Percentiles rank a stretch among this genome's conserved stretches.
Evolutionary conservation across 176 grass and related monocot genomes (phyloP).

Genomic region (Stipa capillata): DNA sequence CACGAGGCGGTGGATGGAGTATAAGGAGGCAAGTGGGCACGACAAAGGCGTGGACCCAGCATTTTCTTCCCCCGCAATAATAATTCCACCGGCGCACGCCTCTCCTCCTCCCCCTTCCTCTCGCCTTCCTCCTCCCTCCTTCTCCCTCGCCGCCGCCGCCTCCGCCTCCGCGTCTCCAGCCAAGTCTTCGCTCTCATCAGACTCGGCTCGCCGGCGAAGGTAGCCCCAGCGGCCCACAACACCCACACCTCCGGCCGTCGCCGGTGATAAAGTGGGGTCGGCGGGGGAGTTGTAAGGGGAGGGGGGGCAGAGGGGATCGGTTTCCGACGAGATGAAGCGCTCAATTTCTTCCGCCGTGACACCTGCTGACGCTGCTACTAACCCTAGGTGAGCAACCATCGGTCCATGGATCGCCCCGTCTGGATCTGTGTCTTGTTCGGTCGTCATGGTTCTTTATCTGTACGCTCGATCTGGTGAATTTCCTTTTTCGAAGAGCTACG

Average conservation of each 20-base stretch:
- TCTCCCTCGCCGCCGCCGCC: no score
- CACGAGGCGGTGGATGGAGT: neutral
- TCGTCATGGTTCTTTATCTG: neutral
- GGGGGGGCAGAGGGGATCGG: neutral
- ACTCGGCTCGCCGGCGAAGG: neutral
- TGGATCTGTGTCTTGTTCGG: neutral
- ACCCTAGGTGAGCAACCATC: constrained; percentile 32
- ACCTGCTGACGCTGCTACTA: neutral
- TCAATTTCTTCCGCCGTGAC: neutral
- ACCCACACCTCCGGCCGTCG: no score
- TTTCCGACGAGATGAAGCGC: constrained; percentile 35
- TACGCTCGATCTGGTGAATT: constrained; percentile 4
- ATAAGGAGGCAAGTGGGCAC: no score
- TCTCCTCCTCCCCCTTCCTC: neutral
- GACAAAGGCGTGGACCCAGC: constrained; percentile 42
- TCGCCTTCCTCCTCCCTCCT: neutral
- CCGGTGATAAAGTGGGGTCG: constrained; percentile 30
- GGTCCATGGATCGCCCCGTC: neutral
- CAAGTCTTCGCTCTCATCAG: neutral
- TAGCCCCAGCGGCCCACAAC: no score
- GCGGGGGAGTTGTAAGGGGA: constrained; percentile 14
- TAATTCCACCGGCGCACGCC: no score
- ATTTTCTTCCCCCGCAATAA: no score
- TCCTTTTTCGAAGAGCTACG: neutral
- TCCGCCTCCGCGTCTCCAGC: neutral